A percentile compares a stretch with the other conserved stretches of the same genome.
These are phyloP conservation scores for Pouteria campechiana DNA, from an alignment of 179 eudicot species.

Conservation along the genomic window DNA sequence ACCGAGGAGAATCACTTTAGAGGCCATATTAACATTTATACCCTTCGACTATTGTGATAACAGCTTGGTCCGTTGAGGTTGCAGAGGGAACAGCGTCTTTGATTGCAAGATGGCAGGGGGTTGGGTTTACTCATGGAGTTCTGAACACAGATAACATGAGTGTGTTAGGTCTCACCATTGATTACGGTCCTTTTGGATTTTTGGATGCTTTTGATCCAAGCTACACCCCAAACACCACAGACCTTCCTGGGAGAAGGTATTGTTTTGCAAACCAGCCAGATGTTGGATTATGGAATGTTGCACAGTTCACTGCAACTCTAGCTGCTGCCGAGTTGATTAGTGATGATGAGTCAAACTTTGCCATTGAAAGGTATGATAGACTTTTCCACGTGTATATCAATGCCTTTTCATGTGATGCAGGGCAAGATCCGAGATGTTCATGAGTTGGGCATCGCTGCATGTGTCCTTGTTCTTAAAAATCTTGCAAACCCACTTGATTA, in stretches of 20 bases:
- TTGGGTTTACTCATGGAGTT: conserved; percentile 99
- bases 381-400: too few species aligned
- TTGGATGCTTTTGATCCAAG: conserved; percentile 99
- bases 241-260: conserved; percentile 98
- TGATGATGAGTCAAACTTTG: conserved; percentile 83
- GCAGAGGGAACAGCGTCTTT: conserved; percentile 97
- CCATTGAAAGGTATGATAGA: conserved; percentile 70
- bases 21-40: too few species aligned
- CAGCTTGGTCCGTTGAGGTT: conserved; percentile 99
- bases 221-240: conserved; percentile 96
- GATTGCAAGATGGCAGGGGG: conserved; percentile 98
- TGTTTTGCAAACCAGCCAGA: conserved; percentile 99
- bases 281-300: conserved; percentile 95
- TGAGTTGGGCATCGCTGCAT: too few species aligned
- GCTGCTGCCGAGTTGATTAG: conserved; percentile 70
- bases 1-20: too few species aligned
- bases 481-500: too few species aligned
- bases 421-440: too few species aligned
- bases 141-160: conserved; percentile 99
- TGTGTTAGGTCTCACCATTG: conserved; percentile 91
- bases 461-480: too few species aligned
- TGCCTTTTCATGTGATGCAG: too few species aligned
- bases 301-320: conserved; percentile 78
- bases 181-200: conserved; percentile 97
- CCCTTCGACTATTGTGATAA: too few species aligned